phyloP scores from a whole-genome alignment of 805 yeast genomes.

The Wickerhamomyces rabaulensis region DNA sequence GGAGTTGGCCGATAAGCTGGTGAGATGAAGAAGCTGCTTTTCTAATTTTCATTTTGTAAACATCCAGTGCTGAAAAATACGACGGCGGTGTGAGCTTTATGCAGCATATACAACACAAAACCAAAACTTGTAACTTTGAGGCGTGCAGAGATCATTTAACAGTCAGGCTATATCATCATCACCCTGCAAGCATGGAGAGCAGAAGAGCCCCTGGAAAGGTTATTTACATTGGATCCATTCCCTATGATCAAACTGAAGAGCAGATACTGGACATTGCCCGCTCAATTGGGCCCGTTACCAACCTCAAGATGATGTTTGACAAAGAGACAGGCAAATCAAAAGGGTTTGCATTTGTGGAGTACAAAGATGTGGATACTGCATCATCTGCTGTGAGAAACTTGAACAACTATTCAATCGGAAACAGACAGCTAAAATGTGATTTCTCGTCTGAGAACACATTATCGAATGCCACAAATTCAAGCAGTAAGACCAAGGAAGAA shows the following conservation, averaged over 20 bases:
- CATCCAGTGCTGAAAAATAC: neutral
- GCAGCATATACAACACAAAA: neutral
- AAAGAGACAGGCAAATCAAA: conserved; percentile 85
- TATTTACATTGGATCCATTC: conserved; percentile 76
- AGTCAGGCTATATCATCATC: too few species aligned
- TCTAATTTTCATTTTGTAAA: neutral
- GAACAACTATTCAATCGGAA: conserved; percentile 72
- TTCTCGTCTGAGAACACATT: conserved; percentile 50
- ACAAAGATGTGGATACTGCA: conserved; percentile 74
- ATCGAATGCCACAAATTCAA: conserved; percentile 8
- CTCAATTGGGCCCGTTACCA: conserved; percentile 84
- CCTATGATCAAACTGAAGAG: conserved; percentile 90
- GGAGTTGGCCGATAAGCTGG: too few species aligned
- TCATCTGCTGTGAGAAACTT: conserved; percentile 86
- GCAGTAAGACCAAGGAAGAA: conserved; percentile 18
- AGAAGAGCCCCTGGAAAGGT: conserved; percentile 31
- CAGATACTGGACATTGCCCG: conserved; percentile 82
- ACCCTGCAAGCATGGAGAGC: neutral
- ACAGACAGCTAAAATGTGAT: conserved; percentile 67
- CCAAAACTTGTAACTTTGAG: too few species aligned
- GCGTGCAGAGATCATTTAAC: too few species aligned
- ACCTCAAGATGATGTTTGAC: conserved; percentile 74
- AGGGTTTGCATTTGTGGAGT: conserved; percentile 87
- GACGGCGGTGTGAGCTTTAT: neutral
- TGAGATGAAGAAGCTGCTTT: too few species aligned